A percentile compares a stretch with the other conserved stretches of the same genome.
These are phyloP conservation scores for Kuraishia capsulata DNA, from an alignment of 805 yeast species.

Conservation along the genomic window DNA sequence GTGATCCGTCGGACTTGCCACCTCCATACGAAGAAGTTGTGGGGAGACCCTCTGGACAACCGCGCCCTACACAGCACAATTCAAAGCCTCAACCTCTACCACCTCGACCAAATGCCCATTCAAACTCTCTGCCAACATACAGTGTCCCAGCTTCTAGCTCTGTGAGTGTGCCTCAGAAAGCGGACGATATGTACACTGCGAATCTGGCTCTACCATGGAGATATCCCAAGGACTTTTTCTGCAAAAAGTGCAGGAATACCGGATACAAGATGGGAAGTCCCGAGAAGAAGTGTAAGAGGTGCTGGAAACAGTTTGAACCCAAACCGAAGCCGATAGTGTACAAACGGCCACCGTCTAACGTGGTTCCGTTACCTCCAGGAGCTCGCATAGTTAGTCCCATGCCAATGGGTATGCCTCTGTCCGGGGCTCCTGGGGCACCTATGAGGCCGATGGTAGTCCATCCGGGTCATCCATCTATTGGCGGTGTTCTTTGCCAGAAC, in stretches of 20 bases:
- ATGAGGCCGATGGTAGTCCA: slow-evolving; percentile 33
- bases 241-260: slow-evolving; percentile 67
- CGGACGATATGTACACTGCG: slow-evolving; percentile 31
- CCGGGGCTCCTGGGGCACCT: slow-evolving; percentile 1
- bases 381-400: slow-evolving; percentile 1
- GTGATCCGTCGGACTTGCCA: slow-evolving; percentile 18
- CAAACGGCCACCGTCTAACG: slow-evolving; percentile 16
- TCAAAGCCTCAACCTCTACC: too few relatives aligned
- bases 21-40: slow-evolving; percentile 42
- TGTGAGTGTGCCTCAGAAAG: slow-evolving; percentile 4
- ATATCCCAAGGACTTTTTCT: slow-evolving; percentile 54
- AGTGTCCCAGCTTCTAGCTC: slow-evolving; percentile 4
- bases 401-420: too few relatives aligned
- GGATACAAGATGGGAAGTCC: slow-evolving; percentile 57
- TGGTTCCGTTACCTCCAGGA: slow-evolving; percentile 9
- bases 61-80: too few relatives aligned
- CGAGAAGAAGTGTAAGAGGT: slow-evolving; percentile 48
- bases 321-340: slow-evolving; percentile 10
- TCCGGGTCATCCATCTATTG: slow-evolving; percentile 75
- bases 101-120: not conserved
- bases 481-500: slow-evolving; percentile 65
- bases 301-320: slow-evolving; percentile 58
- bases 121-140: not conserved
- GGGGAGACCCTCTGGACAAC: slow-evolving; percentile 10
- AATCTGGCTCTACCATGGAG: slow-evolving; percentile 49